phyloP scores from a whole-genome alignment of 257 asterid genomes.

The Striga asiatica region DNA sequence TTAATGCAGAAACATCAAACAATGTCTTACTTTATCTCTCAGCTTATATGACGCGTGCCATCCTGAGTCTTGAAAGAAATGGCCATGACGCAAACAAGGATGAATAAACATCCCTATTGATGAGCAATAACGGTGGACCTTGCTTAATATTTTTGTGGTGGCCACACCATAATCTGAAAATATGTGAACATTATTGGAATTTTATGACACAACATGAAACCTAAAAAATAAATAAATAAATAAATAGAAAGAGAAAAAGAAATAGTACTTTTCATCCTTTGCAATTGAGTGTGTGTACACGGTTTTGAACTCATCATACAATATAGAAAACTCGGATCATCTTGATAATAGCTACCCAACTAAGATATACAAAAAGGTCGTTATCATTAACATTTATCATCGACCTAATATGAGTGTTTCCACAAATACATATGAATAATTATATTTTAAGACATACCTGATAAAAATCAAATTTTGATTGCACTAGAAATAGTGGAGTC shows the following conservation, averaged over 20 bases:
- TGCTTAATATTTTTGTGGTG: slow-evolving; percentile 2
- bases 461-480: slow-evolving; percentile 29
- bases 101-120: slow-evolving; percentile 11
- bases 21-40: slow-evolving; percentile 12
- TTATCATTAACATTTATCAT: background rate
- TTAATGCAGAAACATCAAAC: no score
- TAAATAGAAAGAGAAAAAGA: background rate
- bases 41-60: background rate
- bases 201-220: background rate
- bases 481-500: slow-evolving; percentile 32
- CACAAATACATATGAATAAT: no score
- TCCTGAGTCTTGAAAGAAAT: background rate
- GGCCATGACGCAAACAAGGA: slow-evolving; percentile 15
- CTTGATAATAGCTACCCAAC: background rate
- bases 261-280: slow-evolving; percentile 16
- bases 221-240: background rate
- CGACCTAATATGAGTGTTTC: background rate
- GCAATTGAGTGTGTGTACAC: slow-evolving; percentile 16
- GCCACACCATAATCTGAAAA: slow-evolving; percentile 16
- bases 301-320: slow-evolving; percentile 1
- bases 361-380: background rate
- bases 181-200: no score
- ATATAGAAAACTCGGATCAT: background rate
- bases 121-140: background rate
- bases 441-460: slow-evolving; percentile 15